Percentiles rank a stretch among this genome's conserved stretches.
phyloP scores from a whole-genome alignment of 805 yeast species.

The Maudiozyma barnettii region DNA sequence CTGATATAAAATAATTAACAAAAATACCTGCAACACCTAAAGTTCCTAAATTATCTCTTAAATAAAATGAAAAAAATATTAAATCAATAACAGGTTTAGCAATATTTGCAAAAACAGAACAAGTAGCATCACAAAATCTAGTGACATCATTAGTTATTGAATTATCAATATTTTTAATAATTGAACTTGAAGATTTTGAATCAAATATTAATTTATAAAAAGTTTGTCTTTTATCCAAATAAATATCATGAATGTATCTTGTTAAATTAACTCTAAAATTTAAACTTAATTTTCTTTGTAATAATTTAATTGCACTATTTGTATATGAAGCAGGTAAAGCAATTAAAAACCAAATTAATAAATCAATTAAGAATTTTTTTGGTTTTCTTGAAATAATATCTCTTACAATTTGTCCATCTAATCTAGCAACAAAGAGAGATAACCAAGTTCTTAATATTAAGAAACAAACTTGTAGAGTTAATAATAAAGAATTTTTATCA shows the following conservation, averaged over 20 bases:
- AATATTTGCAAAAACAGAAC: conserved; percentile 75
- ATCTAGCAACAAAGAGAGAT: conserved; percentile 71
- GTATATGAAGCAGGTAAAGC: conserved; percentile 92
- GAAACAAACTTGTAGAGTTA: conserved; percentile 64
- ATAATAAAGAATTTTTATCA: conserved; percentile 55
- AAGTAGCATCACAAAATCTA: conserved; percentile 69
- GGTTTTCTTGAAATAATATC: conserved; percentile 79
- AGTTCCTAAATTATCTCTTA: conserved; percentile 77
- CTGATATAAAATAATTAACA: conserved; percentile 71
- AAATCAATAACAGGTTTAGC: conserved; percentile 89
- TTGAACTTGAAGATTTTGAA: conserved; percentile 32
- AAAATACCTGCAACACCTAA: conserved; percentile 79
- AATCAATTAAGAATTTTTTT: conserved; percentile 61
- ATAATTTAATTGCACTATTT: conserved; percentile 76
- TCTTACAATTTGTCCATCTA: conserved; percentile 87
- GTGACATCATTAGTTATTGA: conserved; percentile 79
- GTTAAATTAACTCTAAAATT: conserved; percentile 78
- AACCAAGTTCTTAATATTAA: conserved; percentile 79
- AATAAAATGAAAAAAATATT: conserved; percentile 71
- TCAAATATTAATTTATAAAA: conserved; percentile 74
- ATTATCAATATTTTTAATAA: conserved; percentile 60
- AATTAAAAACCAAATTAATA: conserved; percentile 77
- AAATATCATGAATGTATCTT: conserved; percentile 83
- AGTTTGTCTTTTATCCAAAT: conserved; percentile 68
- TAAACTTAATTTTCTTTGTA: conserved; percentile 66